These are phyloP conservation scores for Fusarium annulatum DNA, from an alignment of 2,329 filamentous ascomycete genomes.

Conservation along the genomic window DNA sequence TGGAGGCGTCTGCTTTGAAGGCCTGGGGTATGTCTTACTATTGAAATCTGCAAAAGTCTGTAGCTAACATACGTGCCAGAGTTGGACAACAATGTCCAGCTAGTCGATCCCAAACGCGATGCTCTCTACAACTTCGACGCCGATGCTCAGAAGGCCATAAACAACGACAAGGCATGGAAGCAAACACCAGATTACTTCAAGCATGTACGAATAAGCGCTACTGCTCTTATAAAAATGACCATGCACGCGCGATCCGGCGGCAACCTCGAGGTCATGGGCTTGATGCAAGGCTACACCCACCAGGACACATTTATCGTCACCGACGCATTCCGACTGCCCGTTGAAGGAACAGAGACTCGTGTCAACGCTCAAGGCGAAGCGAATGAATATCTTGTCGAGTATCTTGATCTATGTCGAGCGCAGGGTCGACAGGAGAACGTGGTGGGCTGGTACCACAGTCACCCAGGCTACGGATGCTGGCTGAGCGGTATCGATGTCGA, in stretches of 20 bases:
- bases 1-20: constrained; percentile 48
- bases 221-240: constrained; percentile 97
- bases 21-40: constrained; percentile 42
- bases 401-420: constrained; percentile 79
- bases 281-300: constrained; percentile 96
- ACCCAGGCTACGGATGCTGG: constrained; percentile 99
- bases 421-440: constrained; percentile 87
- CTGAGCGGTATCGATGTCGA: constrained; percentile 93
- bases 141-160: constrained; percentile 73
- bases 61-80: constrained; percentile 63
- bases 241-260: constrained; percentile 98
- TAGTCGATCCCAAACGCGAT: constrained; percentile 88
- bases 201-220: constrained; percentile 89
- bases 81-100: constrained; percentile 84
- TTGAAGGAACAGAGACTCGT: constrained; percentile 97
- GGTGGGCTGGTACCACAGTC: constrained; percentile 97
- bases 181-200: constrained; percentile 89
- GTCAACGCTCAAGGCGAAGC: constrained; percentile 97
- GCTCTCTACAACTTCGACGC: constrained; percentile 88
- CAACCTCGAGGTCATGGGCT: constrained; percentile 92
- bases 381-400: constrained; percentile 96
- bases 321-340: constrained; percentile 91
- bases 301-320: constrained; percentile 90
- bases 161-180: constrained; percentile 77
- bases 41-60: rapidly evolving